These are phyloP conservation scores for Trametes pubescens DNA, from an alignment of 1,284 basidiomycete species.

Conservation along the genomic window DNA sequence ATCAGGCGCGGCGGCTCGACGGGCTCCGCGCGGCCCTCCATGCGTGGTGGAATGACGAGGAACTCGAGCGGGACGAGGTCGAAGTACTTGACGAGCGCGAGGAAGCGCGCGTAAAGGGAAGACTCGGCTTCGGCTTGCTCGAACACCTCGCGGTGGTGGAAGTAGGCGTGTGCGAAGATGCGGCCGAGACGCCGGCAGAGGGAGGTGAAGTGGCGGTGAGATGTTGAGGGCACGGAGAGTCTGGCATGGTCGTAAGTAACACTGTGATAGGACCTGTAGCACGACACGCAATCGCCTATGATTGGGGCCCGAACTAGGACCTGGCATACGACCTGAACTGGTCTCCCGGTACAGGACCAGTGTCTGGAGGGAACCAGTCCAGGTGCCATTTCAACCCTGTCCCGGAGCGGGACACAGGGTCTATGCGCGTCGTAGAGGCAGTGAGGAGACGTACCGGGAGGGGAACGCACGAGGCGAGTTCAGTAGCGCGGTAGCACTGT, in stretches of 20 bases:
- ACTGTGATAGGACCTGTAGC: too few species aligned
- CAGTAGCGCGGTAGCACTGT: slow-evolving; percentile 92
- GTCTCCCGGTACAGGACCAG: too few species aligned
- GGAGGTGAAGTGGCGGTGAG: slow-evolving; percentile 87
- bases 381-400: too few species aligned
- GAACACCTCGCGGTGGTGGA: slow-evolving; percentile 92
- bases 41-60: slow-evolving; percentile 75
- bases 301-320: too few species aligned
- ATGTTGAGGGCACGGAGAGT: slow-evolving; percentile 81
- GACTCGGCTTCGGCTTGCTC: slow-evolving; percentile 92
- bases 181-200: slow-evolving; percentile 90
- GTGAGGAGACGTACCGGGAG: slow-evolving; percentile 65
- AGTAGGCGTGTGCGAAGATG: slow-evolving; percentile 96
- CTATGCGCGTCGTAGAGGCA: too few species aligned
- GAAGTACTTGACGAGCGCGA: slow-evolving; percentile 83
- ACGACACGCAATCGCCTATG: too few species aligned
- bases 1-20: slow-evolving; percentile 58
- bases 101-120: slow-evolving; percentile 91
- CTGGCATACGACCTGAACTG: too few species aligned
- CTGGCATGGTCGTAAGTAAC: too few species aligned
- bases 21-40: slow-evolving; percentile 41
- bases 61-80: slow-evolving; percentile 85
- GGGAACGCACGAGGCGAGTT: slow-evolving; percentile 94
- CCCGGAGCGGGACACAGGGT: too few species aligned
- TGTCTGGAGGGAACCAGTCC: too few species aligned